phyloP scores from a whole-genome alignment of 2,329 filamentous ascomycete species.

The Tolypocladium pustulatum region DNA sequence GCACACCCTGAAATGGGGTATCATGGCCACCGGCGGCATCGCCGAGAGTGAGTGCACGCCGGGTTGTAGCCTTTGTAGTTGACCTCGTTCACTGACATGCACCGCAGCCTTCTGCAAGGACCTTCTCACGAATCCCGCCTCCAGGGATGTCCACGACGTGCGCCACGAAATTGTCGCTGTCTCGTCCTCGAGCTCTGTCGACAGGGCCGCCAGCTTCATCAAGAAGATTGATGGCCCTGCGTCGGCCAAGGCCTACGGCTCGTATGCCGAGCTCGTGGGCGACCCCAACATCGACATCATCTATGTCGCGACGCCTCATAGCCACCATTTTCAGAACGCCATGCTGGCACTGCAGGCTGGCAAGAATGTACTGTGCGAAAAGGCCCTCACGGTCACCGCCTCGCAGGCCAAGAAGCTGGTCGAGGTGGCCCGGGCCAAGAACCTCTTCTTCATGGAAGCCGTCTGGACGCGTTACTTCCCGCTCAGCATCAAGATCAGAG shows the following conservation, averaged over 20 bases:
- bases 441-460: slow-evolving; percentile 72
- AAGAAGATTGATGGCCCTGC: slow-evolving; percentile 57
- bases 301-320: slow-evolving; percentile 85
- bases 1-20: slow-evolving; percentile 46
- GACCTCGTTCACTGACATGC: neutral
- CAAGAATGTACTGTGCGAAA: slow-evolving; percentile 86
- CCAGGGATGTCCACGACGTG: slow-evolving; percentile 60
- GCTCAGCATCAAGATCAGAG: slow-evolving; percentile 62
- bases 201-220: slow-evolving; percentile 64
- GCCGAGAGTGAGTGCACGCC: slow-evolving; percentile 32
- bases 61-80: neutral
- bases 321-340: slow-evolving; percentile 85
- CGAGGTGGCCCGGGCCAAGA: slow-evolving; percentile 61
- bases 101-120: slow-evolving; percentile 61
- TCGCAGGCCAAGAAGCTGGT: slow-evolving; percentile 63
- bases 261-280: slow-evolving; percentile 70
- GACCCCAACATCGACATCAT: slow-evolving; percentile 75
- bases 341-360: slow-evolving; percentile 75
- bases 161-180: slow-evolving; percentile 70
- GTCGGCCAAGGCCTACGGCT: slow-evolving; percentile 63
- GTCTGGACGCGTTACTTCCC: slow-evolving; percentile 90
- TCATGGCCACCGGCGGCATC: slow-evolving; percentile 50
- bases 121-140: slow-evolving; percentile 61
- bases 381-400: slow-evolving; percentile 78
- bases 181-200: slow-evolving; percentile 64